These are phyloP conservation scores for Diaporthe vexans DNA, from an alignment of 2,329 filamentous ascomycete genomes.

Conservation along the genomic window DNA sequence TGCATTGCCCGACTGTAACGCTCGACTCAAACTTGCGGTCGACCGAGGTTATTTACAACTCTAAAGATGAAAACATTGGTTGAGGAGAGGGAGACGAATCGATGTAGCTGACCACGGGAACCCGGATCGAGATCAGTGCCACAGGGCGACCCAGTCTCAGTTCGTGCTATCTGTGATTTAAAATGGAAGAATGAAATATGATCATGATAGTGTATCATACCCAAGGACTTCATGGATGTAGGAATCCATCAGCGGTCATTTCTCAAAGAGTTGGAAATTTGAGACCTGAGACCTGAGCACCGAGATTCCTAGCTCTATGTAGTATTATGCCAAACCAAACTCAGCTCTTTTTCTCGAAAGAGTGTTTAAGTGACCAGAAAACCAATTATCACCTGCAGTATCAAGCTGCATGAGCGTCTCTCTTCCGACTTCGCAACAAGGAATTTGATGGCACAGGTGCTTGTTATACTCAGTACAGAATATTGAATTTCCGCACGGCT, in stretches of 20 bases:
- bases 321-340: no score
- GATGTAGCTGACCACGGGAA: no score
- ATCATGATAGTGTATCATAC: no score
- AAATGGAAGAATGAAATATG: background rate
- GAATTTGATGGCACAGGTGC: background rate
- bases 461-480: background rate
- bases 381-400: background rate
- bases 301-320: background rate
- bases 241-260: no score
- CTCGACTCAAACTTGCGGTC: background rate
- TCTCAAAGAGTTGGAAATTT: background rate
- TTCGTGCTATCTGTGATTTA: background rate
- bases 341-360: background rate
- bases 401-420: background rate
- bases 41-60: constrained; percentile 11
- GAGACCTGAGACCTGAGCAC: background rate
- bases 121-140: background rate
- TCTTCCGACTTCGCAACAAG: no score
- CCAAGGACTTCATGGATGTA: background rate
- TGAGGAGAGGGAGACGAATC: background rate
- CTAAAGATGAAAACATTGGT: no score
- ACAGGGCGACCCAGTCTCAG: background rate
- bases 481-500: background rate
- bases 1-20: background rate
- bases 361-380: background rate